A percentile compares a stretch with the other conserved stretches of the same genome.
phyloP scores from a whole-genome alignment of 2,329 filamentous ascomycete genomes.

The Claviceps cyperi region DNA sequence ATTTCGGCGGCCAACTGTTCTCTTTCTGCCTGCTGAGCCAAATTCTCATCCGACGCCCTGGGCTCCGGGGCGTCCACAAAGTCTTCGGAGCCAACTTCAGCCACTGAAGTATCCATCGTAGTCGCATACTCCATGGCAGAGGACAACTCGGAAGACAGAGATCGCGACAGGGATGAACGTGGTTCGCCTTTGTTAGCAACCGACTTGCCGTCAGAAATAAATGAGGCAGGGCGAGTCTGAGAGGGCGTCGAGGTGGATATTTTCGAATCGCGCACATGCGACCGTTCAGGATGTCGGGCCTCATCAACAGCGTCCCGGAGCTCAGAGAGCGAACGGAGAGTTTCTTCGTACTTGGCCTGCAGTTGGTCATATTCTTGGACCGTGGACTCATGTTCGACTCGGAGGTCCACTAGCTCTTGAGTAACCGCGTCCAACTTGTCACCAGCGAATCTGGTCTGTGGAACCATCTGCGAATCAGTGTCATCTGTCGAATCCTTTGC shows the following conservation, averaged over 20 bases:
- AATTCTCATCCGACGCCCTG: slow-evolving; percentile 22
- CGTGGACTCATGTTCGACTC: slow-evolving; percentile 78
- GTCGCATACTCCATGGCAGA: slow-evolving; percentile 66
- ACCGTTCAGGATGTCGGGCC: slow-evolving; percentile 44
- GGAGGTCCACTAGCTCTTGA: slow-evolving; percentile 80
- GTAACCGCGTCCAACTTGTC: slow-evolving; percentile 88
- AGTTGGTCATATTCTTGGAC: slow-evolving; percentile 69
- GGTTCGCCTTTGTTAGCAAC: slow-evolving; percentile 53
- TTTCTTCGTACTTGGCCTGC: slow-evolving; percentile 80
- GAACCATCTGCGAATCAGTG: slow-evolving; percentile 47
- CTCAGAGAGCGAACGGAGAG: slow-evolving; percentile 66
- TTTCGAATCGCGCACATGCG: slow-evolving; percentile 37
- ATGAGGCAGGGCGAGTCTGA: slow-evolving; percentile 56
- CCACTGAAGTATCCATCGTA: slow-evolving; percentile 48
- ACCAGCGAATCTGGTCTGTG: slow-evolving; percentile 71
- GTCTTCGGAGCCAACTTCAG: slow-evolving; percentile 28
- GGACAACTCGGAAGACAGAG: slow-evolving; percentile 86
- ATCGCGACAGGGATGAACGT: slow-evolving; percentile 62
- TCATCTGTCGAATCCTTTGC: slow-evolving; percentile 25
- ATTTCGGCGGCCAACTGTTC: slow-evolving; percentile 48
- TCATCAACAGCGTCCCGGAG: slow-evolving; percentile 79
- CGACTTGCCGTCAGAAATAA: slow-evolving; percentile 65
- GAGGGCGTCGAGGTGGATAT: slow-evolving; percentile 30
- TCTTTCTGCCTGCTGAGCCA: slow-evolving; percentile 20
- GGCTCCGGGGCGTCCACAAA: slow-evolving; percentile 32